These are phyloP conservation scores for Neltuma alba DNA, from an alignment of 306 rosid genomes.

Conservation along the genomic window DNA sequence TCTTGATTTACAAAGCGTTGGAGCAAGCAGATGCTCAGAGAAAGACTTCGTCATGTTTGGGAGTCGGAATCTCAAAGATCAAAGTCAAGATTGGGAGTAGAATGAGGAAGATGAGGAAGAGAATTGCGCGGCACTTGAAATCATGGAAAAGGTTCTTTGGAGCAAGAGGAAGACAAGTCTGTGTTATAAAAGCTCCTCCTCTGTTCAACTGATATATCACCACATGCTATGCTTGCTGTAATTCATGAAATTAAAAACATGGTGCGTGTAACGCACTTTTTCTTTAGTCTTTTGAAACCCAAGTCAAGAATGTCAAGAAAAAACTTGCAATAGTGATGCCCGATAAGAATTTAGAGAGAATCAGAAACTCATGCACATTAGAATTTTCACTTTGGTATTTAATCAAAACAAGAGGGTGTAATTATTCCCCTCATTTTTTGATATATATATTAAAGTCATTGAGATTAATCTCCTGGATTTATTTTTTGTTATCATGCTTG, in stretches of 20 bases:
- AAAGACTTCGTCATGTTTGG: conserved; percentile 43
- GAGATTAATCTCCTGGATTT: not conserved
- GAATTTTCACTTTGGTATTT: not conserved
- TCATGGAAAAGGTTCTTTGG: conserved; percentile 59
- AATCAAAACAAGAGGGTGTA: not conserved
- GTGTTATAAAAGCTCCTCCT: conserved; percentile 45
- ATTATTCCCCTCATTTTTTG: not conserved
- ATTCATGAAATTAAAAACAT: no score
- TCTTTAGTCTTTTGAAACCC: not conserved
- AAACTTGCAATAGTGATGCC: not conserved
- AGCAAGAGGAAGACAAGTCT: conserved; percentile 37
- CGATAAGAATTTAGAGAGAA: not conserved
- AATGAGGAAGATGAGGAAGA: conserved; percentile 69
- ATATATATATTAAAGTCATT: not conserved
- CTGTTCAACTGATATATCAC: conserved; percentile 37
- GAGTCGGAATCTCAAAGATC: conserved; percentile 69
- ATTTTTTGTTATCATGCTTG: not conserved
- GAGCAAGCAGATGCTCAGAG: conserved; percentile 54
- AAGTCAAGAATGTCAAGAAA: not conserved
- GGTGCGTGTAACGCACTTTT: no score
- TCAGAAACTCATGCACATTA: conserved; percentile 15
- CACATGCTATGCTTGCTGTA: not conserved
- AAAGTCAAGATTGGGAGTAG: conserved; percentile 79
- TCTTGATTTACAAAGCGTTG: conserved; percentile 75
- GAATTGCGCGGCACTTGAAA: conserved; percentile 51